Conservation (phyloP, 164 flowering plant species). For the Chloranthus sessilifolius region DNA sequence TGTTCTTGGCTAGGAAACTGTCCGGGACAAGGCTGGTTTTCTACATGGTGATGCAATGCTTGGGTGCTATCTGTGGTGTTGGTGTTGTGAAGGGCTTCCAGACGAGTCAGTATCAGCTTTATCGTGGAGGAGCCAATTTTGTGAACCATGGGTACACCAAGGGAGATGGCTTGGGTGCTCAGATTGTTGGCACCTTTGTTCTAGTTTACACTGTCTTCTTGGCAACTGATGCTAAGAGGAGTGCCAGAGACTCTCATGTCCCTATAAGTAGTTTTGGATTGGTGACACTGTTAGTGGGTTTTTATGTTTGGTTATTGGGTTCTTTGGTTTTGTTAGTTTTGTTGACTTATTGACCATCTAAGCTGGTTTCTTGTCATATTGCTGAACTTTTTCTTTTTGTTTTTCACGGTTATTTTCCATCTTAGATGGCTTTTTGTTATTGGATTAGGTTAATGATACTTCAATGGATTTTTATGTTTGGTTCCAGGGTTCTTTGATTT, state of each 20-base stretch:
- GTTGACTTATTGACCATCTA: too few relatives aligned
- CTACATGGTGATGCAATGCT: conserved; percentile 61
- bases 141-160: conserved; percentile 49
- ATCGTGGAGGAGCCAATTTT: conserved; percentile 48
- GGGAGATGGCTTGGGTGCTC: conserved; percentile 54
- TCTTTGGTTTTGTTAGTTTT: too few relatives aligned
- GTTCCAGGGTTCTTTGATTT: too few relatives aligned
- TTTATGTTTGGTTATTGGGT: too few relatives aligned
- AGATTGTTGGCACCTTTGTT: conserved; percentile 56
- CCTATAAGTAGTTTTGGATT: conserved; percentile 36
- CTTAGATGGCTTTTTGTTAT: too few relatives aligned
- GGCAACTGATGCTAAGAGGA: conserved; percentile 69
- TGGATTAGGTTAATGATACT: too few relatives aligned
- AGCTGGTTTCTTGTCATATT: too few relatives aligned
- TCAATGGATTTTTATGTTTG: too few relatives aligned
- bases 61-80: conserved; percentile 61
- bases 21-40: conserved; percentile 48
- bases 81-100: conserved; percentile 60
- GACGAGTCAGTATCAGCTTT: conserved; percentile 16
- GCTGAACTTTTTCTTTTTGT: too few relatives aligned
- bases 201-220: conserved; percentile 66
- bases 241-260: conserved; percentile 65
- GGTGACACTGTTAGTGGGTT: too few relatives aligned
- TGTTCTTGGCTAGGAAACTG: conserved; percentile 54
- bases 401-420: too few relatives aligned